Base-by-base conservation (phyloP, 2,329 filamentous ascomycete genomes). In the Periconia sp. region DNA sequence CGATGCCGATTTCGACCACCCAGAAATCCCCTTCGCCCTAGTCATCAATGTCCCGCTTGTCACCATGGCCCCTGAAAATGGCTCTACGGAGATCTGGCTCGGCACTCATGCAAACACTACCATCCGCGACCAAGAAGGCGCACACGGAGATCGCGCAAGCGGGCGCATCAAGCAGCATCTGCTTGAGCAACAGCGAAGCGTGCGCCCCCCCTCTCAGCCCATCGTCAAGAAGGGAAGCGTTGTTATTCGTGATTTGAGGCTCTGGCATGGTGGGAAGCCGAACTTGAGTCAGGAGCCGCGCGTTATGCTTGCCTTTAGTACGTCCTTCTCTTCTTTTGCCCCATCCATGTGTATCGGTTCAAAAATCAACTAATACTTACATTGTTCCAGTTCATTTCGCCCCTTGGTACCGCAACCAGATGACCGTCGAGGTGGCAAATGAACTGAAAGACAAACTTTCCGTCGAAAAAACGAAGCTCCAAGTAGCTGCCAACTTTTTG, bases 361-460 rank as follows among this genome's bases (percentile, higher is more conserved):
- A n/a, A n/a, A n/a, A n/a, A n/a, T n/a, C n/a, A n/a, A n/a, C n/a
- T n/a, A 31, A 17, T 15, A 14, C 10, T 35, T 42, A 14, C 17
- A 20, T 31, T 5, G 23, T 43, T 42, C 18, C 41, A 70, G 56
- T 85, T 41, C 82, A 83, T 63, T 85, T 85, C 60, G 81, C 82
- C 0, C 77, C 76, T 0, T 84, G 81, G 81, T 84, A 84, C 62
- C 66, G 78, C n/a, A 86, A 85, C 59, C 68, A 70, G 2, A 87
- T 86, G 84, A 70, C 71, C 33, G 69, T 87, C 17, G 77, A 84
- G 54, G 71, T 87, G 45, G 74, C 77, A 3, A 75, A 83, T 9
- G 79, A 82, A 20, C 52, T 86, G 30, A 76, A 67, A 53, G 74
- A 77, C 0, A 46, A 78, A 2, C 57, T 87, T 5, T 74, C 80